Evolutionary conservation across 1,139 yeast species (phyloP), one percentile per base, ranked within the genome.

Genomic region (Hyphopichia buzzinii): DNA sequence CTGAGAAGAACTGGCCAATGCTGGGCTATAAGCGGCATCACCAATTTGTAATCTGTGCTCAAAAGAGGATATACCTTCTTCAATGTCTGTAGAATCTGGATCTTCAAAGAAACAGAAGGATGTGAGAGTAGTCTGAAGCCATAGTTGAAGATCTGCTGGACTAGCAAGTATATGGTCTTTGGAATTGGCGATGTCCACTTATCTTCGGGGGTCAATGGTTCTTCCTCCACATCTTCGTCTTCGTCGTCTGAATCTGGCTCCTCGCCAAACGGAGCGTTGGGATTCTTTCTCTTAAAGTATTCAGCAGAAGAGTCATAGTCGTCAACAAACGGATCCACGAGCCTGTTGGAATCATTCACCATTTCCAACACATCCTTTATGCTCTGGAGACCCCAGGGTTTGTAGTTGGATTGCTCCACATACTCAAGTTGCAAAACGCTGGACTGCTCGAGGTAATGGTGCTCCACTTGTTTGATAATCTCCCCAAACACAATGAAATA

Each of bases 71-170:
- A 61, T 0, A 78, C 61, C 13, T 64, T 57, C 3, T 59, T 52
- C 26, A 83, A 57, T 0, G 86, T 69, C 19, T 59, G 66, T 32
- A 89, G 55, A 6, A 88, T 72, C 40, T 77, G 81, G 8, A 74
- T 53, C 34, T 78, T 74, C 22, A 90, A 59, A 2, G 67, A 57
- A 5, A 70, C 56, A 0, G 95, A 82, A 1, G 79, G 78, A 46
- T 87, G 94, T 2, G 88, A 78, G 26, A 88, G 58, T 35, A 88
- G 67, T 39, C 84, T 60, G 39, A 86, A 83, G 2, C 94, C 83
- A 51, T 88, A 87, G 10, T 69, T 74, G 39, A 80, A 70, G 8
- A 92, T 79, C 39, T 77, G 76, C 36, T 81, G 77, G 0, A 84
- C 61, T 2, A 82, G 63, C 31, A 62, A 54, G 52, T 85, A 89